These are phyloP conservation scores for Leccinellum albellum DNA, from an alignment of 768 basidiomycete species.

Conservation along the genomic window DNA sequence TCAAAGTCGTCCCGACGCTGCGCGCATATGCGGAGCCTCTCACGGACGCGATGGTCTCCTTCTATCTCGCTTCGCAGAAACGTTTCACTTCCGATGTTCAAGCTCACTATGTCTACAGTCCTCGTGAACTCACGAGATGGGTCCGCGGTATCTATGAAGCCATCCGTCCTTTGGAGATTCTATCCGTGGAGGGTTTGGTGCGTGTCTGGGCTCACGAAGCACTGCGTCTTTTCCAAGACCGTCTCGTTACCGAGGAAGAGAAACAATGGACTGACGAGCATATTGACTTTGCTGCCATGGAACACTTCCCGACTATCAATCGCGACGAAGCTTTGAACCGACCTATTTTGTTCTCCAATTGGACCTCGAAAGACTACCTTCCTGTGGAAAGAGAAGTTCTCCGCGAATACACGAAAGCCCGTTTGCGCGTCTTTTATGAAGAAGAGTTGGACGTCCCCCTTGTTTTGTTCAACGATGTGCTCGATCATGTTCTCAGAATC, in stretches of 20 bases:
- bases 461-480: constrained; percentile 96
- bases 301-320: constrained; percentile 92
- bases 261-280: constrained; percentile 92
- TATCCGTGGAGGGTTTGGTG: constrained; percentile 92
- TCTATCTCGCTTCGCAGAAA: constrained; percentile 92
- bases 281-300: constrained; percentile 77
- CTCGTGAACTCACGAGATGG: constrained; percentile 98
- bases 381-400: constrained; percentile 91
- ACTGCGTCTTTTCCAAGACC: constrained; percentile 94
- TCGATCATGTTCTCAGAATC: constrained; percentile 96
- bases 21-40: constrained; percentile 91
- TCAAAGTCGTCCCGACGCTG: constrained; percentile 93
- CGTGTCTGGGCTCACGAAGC: constrained; percentile 98
- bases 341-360: constrained; percentile 97
- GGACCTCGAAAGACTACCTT: constrained; percentile 97
- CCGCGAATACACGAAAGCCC: constrained; percentile 94
- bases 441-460: constrained; percentile 97
- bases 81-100: constrained; percentile 96
- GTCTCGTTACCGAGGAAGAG: constrained; percentile 90
- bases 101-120: constrained; percentile 98
- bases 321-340: constrained; percentile 79
- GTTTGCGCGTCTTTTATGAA: constrained; percentile 97
- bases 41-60: constrained; percentile 95
- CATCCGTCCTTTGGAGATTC: constrained; percentile 87
- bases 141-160: constrained; percentile 96